Evolutionary conservation across 805 yeast genomes (phyloP), one percentile per base, ranked within the genome.

Genomic region (Cyberlindnera samutprakarnensis): DNA sequence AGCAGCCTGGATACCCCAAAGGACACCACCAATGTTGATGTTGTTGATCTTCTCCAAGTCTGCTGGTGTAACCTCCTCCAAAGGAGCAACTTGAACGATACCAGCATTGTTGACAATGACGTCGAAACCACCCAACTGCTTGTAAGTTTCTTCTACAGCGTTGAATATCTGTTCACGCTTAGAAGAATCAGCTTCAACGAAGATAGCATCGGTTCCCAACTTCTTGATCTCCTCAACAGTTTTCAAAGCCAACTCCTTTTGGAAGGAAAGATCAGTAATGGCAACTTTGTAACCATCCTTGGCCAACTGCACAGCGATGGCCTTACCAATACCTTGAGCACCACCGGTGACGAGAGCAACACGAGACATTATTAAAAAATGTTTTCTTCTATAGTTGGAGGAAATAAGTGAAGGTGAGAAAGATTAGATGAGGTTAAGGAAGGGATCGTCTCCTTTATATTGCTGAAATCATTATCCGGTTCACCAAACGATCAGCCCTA

Each of bases 281-380:
- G 55, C 56, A 15, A 53, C 47, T 25, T 49, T 42, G 55, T 84
- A 77, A 3, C 94, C 94, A 42, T 69, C 74, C 32, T 63, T 57
- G 12, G 95, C 95, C 51, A 87, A 67, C 58, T 86, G 94, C 18
- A 62, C 49, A 5, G 94, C 78, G 51, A 71, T 86, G 51, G 84
- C 88, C 51, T 78, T 81, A 27, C 96, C 95, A 47, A 87, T 77
- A 8, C 95, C 95, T 47, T 85, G 92, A 13, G 94, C 79, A 9
- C 92, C 87, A 31, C 95, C 96, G 12, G 95, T 86, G 18, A 86
- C 72, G 19, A 86, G 75, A 4, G 95, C 95, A 7, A 41, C 39
- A 39, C 39, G 41, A 14, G 36, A 31, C 37, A 35, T 35, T 25
- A n/a, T 19, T 18, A 16, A 13, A 13, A 18, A 16, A 27, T n/a